Percentiles rank a stretch among this genome's conserved stretches.
These are phyloP conservation scores for Didymella pomorum DNA, from an alignment of 2,329 filamentous ascomycete species.

Conservation along the genomic window DNA sequence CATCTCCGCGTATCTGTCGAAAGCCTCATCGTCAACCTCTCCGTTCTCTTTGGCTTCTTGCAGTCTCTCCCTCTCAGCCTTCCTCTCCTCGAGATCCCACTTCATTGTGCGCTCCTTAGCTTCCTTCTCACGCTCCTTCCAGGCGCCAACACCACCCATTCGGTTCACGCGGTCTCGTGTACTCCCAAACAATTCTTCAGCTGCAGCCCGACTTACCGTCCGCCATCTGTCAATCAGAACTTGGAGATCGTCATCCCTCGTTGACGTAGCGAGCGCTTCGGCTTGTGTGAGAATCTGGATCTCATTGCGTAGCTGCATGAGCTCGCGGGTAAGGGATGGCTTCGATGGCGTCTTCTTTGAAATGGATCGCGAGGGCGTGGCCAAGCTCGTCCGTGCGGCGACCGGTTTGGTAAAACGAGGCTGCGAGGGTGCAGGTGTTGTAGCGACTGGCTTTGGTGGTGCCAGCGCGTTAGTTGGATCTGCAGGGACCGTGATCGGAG, in stretches of 20 bases:
- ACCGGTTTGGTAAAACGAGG: constrained; percentile 25
- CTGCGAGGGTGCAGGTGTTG: constrained; percentile 12
- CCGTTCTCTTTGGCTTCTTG: constrained; percentile 50
- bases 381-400: constrained; percentile 20
- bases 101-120: constrained; percentile 46
- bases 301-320: constrained; percentile 47
- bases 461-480: neutral
- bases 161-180: constrained; percentile 67
- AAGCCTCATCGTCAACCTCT: constrained; percentile 57
- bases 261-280: constrained; percentile 43
- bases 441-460: neutral
- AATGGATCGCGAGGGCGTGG: constrained; percentile 22
- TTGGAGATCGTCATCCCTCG: constrained; percentile 63
- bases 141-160: constrained; percentile 69
- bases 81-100: constrained; percentile 48
- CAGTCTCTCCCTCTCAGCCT: constrained; percentile 54
- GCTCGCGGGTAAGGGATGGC: constrained; percentile 42
- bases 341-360: constrained; percentile 30
- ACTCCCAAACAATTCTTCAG: constrained; percentile 71
- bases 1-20: constrained; percentile 54
- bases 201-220: constrained; percentile 65
- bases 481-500: neutral
- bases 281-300: constrained; percentile 56
- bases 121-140: constrained; percentile 53
- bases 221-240: constrained; percentile 68